A percentile compares a stretch with the other conserved stretches of the same genome.
Conservation (phyloP, 2,329 filamentous ascomycete species). For the Aureobasidium melanogenum region DNA sequence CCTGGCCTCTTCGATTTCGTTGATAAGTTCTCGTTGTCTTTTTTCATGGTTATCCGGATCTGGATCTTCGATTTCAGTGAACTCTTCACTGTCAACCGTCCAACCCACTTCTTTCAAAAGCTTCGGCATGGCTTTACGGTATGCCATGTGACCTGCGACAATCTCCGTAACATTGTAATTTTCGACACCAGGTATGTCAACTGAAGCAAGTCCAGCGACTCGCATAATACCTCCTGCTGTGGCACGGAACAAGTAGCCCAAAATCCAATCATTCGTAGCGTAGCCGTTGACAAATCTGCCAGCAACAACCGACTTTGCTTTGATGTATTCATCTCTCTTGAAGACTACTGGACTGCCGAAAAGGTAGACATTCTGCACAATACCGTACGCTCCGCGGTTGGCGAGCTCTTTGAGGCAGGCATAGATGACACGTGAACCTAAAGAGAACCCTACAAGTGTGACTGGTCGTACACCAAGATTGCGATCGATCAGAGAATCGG, state of each 20-base stretch:
- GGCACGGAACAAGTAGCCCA: constrained; percentile 86
- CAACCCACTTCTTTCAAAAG: constrained; percentile 83
- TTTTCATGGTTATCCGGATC: constrained; percentile 88
- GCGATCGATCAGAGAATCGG: constrained; percentile 84
- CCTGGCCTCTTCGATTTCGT: constrained; percentile 90
- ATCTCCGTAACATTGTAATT: constrained; percentile 76
- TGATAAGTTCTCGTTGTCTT: constrained; percentile 85
- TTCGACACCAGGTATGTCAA: constrained; percentile 76
- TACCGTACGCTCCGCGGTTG: constrained; percentile 70
- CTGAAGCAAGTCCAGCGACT: constrained; percentile 71
- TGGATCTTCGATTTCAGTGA: constrained; percentile 91
- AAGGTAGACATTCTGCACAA: constrained; percentile 91
- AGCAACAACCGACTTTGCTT: constrained; percentile 70
- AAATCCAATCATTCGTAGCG: constrained; percentile 91
- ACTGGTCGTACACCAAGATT: constrained; percentile 86
- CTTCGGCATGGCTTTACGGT: constrained; percentile 83
- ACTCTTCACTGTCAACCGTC: constrained; percentile 87
- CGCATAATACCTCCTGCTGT: constrained; percentile 86
- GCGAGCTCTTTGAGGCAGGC: constrained; percentile 82
- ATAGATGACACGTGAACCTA: constrained; percentile 87
- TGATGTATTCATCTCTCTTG: constrained; percentile 81
- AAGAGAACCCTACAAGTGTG: constrained; percentile 88
- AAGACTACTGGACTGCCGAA: constrained; percentile 90
- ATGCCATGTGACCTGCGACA: constrained; percentile 92
- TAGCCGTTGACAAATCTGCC: constrained; percentile 95